Evolutionary conservation across 1,284 basidiomycete genomes (phyloP), one percentile per base, ranked within the genome.

Genomic region (Sporisorium exsertum): DNA sequence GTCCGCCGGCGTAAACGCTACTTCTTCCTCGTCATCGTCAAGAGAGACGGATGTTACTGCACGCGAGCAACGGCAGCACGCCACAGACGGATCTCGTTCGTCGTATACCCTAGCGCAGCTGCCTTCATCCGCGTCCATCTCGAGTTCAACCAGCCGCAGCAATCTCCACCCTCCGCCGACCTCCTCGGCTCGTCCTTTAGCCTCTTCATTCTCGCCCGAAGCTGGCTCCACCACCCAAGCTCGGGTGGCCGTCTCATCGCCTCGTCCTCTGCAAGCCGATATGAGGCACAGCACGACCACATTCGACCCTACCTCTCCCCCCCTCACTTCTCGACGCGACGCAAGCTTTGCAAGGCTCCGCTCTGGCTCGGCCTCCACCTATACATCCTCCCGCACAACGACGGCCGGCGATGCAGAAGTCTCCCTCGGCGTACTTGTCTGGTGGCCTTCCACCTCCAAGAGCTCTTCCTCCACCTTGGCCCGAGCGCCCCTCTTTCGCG

Each of bases 401-500:
- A 26, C 50, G 1, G 45, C 52, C 0, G 58, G 57, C 12, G 62
- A 78, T 10, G 68, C 72, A 22, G 61, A 75, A 57, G 61, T 70
- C 2, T 62, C 73, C 1, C 52, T 69, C 40, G 40, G 35, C 22
- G 62, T 78, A 6, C 51, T 54, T 18, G 45, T 78, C 18, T 78
- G 76, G 76, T 64, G 69, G 55, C 68, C 72, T 1, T 58, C 60
- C 3, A 58, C 45, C 18, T 40, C 54, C 32, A 77, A 77, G 70
- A 57, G 29, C 18, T 50, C 62, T 4, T 56, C 65, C 5, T 72
- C 72, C 9, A 60, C 58, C 27, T 33, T 78, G 35, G 64, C 72
- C 5, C 57, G 67, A 40, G 58, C 69, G 0, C 73, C 77, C 8
- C 63, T 78, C 42, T 67, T 78, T 46, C 58, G 77, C 20, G 76